phyloP scores from a whole-genome alignment of 805 yeast species.

The Sugiyamaella valdiviana region DNA sequence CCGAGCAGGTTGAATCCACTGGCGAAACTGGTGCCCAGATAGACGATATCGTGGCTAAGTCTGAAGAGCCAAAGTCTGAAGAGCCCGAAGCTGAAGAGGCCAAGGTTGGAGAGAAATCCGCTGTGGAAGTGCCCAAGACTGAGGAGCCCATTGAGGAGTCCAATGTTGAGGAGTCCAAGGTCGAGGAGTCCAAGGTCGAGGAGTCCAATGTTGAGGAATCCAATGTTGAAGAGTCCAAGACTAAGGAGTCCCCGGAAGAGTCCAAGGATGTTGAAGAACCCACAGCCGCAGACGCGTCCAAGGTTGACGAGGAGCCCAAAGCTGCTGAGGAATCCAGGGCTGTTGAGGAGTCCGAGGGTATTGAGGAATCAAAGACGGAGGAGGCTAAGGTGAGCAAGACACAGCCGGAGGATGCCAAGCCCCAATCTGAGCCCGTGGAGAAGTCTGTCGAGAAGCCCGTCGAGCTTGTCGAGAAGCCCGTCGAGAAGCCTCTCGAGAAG shows the following conservation, averaged over 20 bases:
- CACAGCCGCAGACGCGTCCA: slow-evolving; percentile 60
- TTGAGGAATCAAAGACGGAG: slow-evolving; percentile 47
- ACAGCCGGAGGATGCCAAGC: slow-evolving; percentile 28
- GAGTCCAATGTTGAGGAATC: not conserved
- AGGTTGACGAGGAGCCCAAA: not conserved
- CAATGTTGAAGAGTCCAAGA: not conserved
- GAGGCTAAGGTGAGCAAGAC: slow-evolving; percentile 24
- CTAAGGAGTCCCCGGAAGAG: slow-evolving; percentile 43
- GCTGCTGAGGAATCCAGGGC: slow-evolving; percentile 75
- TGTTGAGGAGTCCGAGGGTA: slow-evolving; percentile 72
- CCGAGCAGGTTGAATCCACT: not conserved
- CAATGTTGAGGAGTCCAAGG: slow-evolving; percentile 43
- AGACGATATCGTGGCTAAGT: not conserved
- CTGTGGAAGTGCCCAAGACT: not conserved
- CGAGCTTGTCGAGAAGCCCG: not conserved
- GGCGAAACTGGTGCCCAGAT: not conserved
- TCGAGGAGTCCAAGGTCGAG: not conserved
- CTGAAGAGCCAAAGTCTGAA: not conserved
- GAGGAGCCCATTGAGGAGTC: slow-evolving; percentile 1
- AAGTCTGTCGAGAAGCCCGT: not conserved
- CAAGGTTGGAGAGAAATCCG: not conserved
- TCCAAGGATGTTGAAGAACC: slow-evolving; percentile 47
- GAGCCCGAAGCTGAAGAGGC: not conserved
- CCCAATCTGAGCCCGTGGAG: slow-evolving; percentile 43
- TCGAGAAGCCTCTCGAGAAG: not conserved